phyloP scores from a whole-genome alignment of 177 flowering plant species.

The Vitis hybrid region DNA sequence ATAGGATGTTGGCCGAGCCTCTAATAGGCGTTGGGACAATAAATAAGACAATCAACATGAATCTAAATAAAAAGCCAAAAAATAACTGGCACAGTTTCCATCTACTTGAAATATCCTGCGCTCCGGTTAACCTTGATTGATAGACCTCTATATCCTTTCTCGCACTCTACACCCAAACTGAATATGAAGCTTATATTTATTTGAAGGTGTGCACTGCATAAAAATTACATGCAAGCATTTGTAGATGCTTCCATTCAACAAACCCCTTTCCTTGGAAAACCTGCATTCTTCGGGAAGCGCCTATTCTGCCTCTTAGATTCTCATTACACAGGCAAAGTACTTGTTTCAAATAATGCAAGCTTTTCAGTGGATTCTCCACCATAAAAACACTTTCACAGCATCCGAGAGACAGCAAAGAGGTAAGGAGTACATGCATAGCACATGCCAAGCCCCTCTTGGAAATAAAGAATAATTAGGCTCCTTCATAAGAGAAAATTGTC shows the following conservation, averaged over 20 bases:
- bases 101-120: neutral
- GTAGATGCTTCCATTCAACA: too few species aligned
- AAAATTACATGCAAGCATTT: neutral
- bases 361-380: too few species aligned
- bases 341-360: too few species aligned
- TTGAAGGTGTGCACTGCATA: neutral
- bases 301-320: too few species aligned
- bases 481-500: constrained; percentile 63
- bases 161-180: neutral
- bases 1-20: neutral
- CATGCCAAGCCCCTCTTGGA: too few species aligned
- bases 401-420: neutral
- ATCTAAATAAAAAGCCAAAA: neutral
- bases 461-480: neutral
- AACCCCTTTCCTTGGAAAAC: too few species aligned
- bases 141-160: neutral
- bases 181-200: neutral
- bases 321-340: too few species aligned
- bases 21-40: neutral
- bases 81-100: neutral
- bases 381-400: too few species aligned
- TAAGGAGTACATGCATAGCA: neutral
- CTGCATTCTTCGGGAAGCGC: too few species aligned
- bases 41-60: neutral
- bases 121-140: neutral